Evolutionary conservation across 257 asterid genomes (phyloP), one percentile per base, ranked within the genome.

Genomic region (Agastache rugosa): DNA sequence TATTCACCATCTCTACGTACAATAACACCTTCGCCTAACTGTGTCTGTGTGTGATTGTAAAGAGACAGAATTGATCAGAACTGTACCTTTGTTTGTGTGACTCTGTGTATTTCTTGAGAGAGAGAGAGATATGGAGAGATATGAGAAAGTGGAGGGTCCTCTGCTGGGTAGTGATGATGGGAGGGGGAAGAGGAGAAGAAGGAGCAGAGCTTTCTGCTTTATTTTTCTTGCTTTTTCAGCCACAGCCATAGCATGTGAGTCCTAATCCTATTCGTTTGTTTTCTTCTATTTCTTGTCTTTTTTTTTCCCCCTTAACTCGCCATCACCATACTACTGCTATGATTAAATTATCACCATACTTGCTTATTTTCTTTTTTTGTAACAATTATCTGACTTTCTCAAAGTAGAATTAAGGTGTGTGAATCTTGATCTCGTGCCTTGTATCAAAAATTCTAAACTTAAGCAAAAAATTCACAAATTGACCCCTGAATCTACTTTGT

Each of bases 201-300:
- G 83, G 39, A 73, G 72, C 25, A 75, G 37, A 63, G 39, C 63
- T 72, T 2, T 79, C 37, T 50, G 73, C 4, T 51, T 78, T 25
- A 35, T 71, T 19, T 67, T 76, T 17, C 70, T 86, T 58, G 77
- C 71, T 31, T 68, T 86, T 54, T 4, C 70, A 44, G 81, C 81
- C 75, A 11, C 70, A 35, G 75, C 83, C 73, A 58, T 77, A 62
- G 50, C 85, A 41, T 84, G 91, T 86, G 79, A 84, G 88, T 76
- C 67, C 41, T 8, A 84, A 87, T 76, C 67, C 41, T 8, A 7
- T 48, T 3, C 39, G 23, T 58, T 22, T 17, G 27, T 39, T 22
- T 54, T 27, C 25, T 22, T 50, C 6, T 11, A 15, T 48, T 55
- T 55, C 61, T 16, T 56, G 22, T 22, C 10, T 20, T 14, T 45